These are phyloP conservation scores for Hysterangium stoloniferum DNA, from an alignment of 768 basidiomycete genomes.

Conservation along the genomic window DNA sequence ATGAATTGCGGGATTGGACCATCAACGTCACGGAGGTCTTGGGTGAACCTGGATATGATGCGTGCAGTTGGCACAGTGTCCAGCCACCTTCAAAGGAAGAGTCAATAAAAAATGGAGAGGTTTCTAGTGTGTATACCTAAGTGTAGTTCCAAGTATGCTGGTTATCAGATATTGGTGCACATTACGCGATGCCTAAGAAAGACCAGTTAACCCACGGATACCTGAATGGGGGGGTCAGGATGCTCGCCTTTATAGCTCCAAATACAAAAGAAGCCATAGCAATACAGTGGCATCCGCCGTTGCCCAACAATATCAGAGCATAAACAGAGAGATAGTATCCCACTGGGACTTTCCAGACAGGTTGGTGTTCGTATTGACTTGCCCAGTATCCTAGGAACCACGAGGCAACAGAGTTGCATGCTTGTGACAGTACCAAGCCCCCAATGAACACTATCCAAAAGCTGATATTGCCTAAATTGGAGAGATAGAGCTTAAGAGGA, in stretches of 20 bases:
- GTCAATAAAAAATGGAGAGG: background rate
- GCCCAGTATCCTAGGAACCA: conserved; percentile 10
- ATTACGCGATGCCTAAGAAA: background rate
- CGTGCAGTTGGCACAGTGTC: conserved; percentile 19
- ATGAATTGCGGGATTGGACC: background rate
- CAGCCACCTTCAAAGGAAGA: conserved; percentile 13
- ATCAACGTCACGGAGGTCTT: conserved; percentile 15
- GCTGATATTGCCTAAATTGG: conserved; percentile 10
- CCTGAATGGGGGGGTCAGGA: too few relatives aligned
- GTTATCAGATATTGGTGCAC: conserved; percentile 8
- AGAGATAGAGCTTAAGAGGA: conserved; percentile 10
- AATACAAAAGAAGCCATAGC: background rate
- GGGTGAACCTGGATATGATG: conserved; percentile 19
- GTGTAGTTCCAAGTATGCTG: conserved; percentile 10
- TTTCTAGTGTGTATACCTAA: conserved; percentile 1
- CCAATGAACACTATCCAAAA: conserved; percentile 14
- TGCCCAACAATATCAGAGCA: background rate
- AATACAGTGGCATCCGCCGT: background rate
- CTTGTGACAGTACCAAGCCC: background rate
- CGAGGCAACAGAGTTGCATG: background rate
- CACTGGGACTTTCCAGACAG: background rate
- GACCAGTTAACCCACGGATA: background rate
- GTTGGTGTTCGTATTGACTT: conserved; percentile 3
- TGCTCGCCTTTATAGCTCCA: background rate
- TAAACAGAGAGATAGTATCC: conserved; percentile 2